A percentile compares a stretch with the other conserved stretches of the same genome.
These are phyloP conservation scores for Ottelia alismoides DNA, from an alignment of 106 monocot genomes.

Conservation along the genomic window DNA sequence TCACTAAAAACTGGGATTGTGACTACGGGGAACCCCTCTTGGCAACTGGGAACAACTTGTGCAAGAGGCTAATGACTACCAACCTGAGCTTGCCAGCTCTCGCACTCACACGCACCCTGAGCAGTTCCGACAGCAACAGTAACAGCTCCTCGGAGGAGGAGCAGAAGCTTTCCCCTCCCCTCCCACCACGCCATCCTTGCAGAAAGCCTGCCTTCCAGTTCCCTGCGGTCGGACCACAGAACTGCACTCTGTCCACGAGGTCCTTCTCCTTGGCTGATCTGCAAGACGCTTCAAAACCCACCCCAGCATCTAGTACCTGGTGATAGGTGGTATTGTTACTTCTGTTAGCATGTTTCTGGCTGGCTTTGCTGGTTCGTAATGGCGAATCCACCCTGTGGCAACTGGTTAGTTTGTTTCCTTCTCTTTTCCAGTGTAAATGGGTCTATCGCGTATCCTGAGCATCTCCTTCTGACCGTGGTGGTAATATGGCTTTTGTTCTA, in stretches of 20 bases:
- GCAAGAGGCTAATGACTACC: conserved; percentile 22
- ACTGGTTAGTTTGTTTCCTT: no score
- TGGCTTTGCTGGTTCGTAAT: no score
- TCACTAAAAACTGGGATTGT: conserved; percentile 21
- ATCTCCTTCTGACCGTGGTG: no score
- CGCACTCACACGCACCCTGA: no score
- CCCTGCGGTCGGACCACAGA: not conserved
- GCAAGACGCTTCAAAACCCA: conserved; percentile 2
- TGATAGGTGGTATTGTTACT: no score
- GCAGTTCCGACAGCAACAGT: not conserved
- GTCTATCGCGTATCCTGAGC: no score
- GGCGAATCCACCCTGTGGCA: no score
- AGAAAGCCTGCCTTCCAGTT: not conserved
- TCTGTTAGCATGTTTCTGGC: no score
- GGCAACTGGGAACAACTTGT: not conserved
- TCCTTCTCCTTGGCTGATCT: conserved; percentile 30
- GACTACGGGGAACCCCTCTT: not conserved
- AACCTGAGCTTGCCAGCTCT: not conserved
- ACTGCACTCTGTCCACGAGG: conserved; percentile 7
- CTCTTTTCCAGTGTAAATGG: no score
- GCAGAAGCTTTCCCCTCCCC: conserved; percentile 8
- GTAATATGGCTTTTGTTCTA: no score
- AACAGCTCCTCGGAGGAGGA: not conserved
- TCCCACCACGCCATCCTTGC: conserved; percentile 18
- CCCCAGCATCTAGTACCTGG: not conserved